phyloP scores from a whole-genome alignment of 768 basidiomycete genomes.

The Tephrocybe sp. region DNA sequence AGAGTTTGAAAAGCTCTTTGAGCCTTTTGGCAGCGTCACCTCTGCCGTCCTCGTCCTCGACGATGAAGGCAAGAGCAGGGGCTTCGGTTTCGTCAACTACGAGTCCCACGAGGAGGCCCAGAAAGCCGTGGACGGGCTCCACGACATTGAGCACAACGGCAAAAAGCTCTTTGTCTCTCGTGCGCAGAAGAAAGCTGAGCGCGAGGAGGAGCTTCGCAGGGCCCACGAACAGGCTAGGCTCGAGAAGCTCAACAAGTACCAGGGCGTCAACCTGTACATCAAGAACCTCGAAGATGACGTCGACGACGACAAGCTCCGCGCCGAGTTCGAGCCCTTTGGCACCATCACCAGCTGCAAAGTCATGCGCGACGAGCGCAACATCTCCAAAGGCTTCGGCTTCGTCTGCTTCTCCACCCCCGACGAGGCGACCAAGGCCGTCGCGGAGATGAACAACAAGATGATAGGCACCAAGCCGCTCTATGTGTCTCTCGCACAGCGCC shows the following conservation, averaged over 20 bases:
- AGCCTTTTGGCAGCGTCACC: slow-evolving; percentile 75
- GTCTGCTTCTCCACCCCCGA: slow-evolving; percentile 98
- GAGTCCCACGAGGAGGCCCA: slow-evolving; percentile 91
- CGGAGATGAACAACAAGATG: slow-evolving; percentile 99
- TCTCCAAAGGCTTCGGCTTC: slow-evolving; percentile 96
- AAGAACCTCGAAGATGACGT: slow-evolving; percentile 99
- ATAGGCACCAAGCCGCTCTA: slow-evolving; percentile 98
- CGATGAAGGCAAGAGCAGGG: slow-evolving; percentile 90
- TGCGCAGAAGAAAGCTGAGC: slow-evolving; percentile 98
- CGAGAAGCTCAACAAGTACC: slow-evolving; percentile 98
- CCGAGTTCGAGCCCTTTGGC: slow-evolving; percentile 96
- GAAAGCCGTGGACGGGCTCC: slow-evolving; percentile 82
- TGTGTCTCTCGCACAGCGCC: slow-evolving; percentile 96
- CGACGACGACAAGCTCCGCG: slow-evolving; percentile 95
- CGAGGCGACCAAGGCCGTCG: slow-evolving; percentile 98
- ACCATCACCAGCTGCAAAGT: slow-evolving; percentile 98
- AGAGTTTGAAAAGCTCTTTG: slow-evolving; percentile 83
- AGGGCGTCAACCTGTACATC: slow-evolving; percentile 99
- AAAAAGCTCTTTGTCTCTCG: slow-evolving; percentile 93
- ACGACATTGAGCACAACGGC: slow-evolving; percentile 82
- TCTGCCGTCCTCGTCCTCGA: slow-evolving; percentile 85
- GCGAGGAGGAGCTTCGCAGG: slow-evolving; percentile 92
- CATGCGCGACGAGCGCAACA: slow-evolving; percentile 95
- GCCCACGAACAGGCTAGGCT: slow-evolving; percentile 94
- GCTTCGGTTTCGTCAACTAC: slow-evolving; percentile 98